Base-by-base conservation (phyloP, 768 basidiomycete species). In the Exsudoporus frostii region DNA sequence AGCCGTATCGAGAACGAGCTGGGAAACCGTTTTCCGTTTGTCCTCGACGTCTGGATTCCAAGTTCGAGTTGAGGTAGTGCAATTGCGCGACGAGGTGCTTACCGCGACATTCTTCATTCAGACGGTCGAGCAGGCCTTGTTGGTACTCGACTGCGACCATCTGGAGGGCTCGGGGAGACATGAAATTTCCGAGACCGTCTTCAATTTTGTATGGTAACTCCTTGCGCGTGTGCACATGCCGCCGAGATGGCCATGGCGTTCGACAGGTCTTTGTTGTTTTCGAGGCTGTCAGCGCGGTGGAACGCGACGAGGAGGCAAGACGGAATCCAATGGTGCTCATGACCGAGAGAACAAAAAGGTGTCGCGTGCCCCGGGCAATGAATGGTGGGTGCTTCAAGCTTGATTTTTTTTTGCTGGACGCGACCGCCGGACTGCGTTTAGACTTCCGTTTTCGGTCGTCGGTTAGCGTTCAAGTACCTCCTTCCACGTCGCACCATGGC, bases 101-200 rank as follows among this genome's bases (percentile, higher is more conserved):
- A 93, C 93, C 84, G 68, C 78, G 75, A 32, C 90, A 78, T 66
- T 87, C 80, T 10, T 87, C 82, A 59, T 89, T 92, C 44, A 97
- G 69, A 45, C 90, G 79, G 50, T 85, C 77, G 52, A 96, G 71
- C 30, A 95, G 76, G 9, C 93, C 93, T 55, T 89, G 79, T 66
- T 95, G 93, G 71, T 90, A 97, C 62, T 95, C 92, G 45, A 84
- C 76, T 4, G 86, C 86, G 45, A 93, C 74, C 53, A 80, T 79
- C 56, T 79, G 81, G 53, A 94, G 77, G 1, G 87, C 87, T n/a
- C 67, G 61, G 20, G 90, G 84, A 1, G 88, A 83, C 63, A 94
- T 74, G 68, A 96, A 96, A 20, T 83, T 74, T 41, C 88, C 88
- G 30, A 95, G 74, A 19, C 92, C 93, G 37, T 80, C 73, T 41